Evolutionary conservation across 106 monocot species (phyloP).

Genomic region (Iris macrosiphon): DNA sequence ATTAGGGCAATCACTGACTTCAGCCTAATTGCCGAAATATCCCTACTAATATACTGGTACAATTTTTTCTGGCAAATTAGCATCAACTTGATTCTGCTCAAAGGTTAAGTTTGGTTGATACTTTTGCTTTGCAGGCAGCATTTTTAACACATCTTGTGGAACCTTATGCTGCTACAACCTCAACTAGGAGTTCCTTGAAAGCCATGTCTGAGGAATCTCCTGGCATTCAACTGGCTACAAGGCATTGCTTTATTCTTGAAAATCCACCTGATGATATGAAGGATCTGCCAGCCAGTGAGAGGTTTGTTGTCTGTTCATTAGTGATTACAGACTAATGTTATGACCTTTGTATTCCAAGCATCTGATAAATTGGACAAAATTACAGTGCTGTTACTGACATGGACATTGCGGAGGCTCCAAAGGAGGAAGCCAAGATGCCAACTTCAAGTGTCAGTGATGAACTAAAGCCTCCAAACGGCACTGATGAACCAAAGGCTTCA

Average conservation of each 20-base stretch:
- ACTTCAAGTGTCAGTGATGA: constrained; percentile 16
- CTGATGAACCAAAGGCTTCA: no score
- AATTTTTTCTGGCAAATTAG: no score
- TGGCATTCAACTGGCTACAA: constrained; percentile 68
- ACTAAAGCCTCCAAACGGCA: no score
- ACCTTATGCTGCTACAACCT: constrained; percentile 33
- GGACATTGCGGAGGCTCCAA: constrained; percentile 18
- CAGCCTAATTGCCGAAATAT: no score
- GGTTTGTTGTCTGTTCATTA: constrained; percentile 34
- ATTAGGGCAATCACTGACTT: no score
- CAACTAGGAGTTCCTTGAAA: constrained; percentile 68
- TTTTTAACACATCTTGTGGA: constrained; percentile 64
- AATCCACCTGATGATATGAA: constrained; percentile 63
- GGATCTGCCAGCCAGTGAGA: constrained; percentile 20
- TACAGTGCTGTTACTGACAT: constrained; percentile 20
- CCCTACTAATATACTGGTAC: no score
- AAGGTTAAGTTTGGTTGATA: no score
- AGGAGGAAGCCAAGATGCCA: constrained; percentile 27
- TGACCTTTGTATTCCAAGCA: no score
- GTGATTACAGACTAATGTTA: background rate
- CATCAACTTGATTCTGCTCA: no score
- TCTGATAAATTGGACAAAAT: constrained; percentile 10
- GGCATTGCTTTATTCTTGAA: constrained; percentile 92
- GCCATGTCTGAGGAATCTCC: constrained; percentile 78
- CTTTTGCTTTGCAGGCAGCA: constrained; percentile 58